phyloP scores from a whole-genome alignment of 352 stramenopile species.

The Pythium phragmiticola region DNA sequence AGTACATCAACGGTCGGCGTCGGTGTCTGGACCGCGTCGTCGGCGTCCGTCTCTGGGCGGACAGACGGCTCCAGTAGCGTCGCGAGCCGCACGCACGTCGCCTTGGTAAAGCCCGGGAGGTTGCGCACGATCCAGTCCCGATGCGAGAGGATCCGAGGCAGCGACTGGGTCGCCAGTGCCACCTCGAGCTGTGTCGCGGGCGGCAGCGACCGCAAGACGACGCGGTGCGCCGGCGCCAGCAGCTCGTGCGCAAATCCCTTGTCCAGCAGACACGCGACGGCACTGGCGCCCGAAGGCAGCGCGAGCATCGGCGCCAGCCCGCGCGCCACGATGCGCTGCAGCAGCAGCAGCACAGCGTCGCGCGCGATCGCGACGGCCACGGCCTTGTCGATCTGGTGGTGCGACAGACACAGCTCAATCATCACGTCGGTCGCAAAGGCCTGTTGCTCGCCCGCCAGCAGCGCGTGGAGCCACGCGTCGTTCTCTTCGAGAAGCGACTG shows the following conservation, averaged over 20 bases:
- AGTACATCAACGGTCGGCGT: neutral
- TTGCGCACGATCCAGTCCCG: conserved; percentile 74
- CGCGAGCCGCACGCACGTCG: conserved; percentile 41
- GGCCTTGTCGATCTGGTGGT: conserved; percentile 67
- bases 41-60: too few species aligned
- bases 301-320: conserved; percentile 43
- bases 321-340: conserved; percentile 50
- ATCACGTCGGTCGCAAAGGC: conserved; percentile 66
- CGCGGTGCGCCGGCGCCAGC: conserved; percentile 35
- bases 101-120: conserved; percentile 35
- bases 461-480: conserved; percentile 50
- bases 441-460: conserved; percentile 33
- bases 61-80: conserved; percentile 41
- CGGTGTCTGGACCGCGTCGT: neutral
- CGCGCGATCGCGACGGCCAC: conserved; percentile 53
- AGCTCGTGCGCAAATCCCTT: conserved; percentile 43
- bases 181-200: conserved; percentile 54
- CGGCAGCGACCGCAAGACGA: conserved; percentile 54
- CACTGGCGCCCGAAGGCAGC: conserved; percentile 22
- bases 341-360: conserved; percentile 43
- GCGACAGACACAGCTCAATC: conserved; percentile 62
- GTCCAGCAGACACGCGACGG: conserved; percentile 41
- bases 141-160: conserved; percentile 50
- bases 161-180: conserved; percentile 40
- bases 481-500: conserved; percentile 30